phyloP scores from a whole-genome alignment of 495 filamentous ascomycete species.

The Lasiosphaeris hirsuta region DNA sequence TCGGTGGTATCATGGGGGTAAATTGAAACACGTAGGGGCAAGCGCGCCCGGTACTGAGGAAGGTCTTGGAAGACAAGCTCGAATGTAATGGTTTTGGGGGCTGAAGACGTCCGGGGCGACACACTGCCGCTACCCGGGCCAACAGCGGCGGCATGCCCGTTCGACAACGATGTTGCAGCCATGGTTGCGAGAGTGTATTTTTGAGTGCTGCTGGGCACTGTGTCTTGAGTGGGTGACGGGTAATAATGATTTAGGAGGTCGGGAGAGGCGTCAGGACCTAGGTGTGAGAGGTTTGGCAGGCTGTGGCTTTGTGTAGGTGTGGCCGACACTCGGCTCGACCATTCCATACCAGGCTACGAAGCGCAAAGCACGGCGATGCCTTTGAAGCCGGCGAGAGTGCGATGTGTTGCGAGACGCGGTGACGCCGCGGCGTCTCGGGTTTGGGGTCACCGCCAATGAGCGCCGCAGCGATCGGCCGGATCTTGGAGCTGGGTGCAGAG shows the following conservation, averaged over 20 bases:
- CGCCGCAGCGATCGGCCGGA: slow-evolving; percentile 10
- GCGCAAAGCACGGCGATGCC: slow-evolving; percentile 5
- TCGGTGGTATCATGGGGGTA: slow-evolving; percentile 91
- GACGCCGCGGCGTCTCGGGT: slow-evolving; percentile 16
- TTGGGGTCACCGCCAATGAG: slow-evolving; percentile 22
- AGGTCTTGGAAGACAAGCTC: slow-evolving; percentile 74
- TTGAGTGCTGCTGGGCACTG: neutral
- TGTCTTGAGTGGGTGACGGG: slow-evolving; percentile 12
- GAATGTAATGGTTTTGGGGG: slow-evolving; percentile 80
- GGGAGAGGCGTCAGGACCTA: slow-evolving; percentile 6
- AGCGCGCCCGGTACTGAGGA: slow-evolving; percentile 68
- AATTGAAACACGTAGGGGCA: slow-evolving; percentile 89
- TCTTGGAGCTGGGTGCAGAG: slow-evolving; percentile 7
- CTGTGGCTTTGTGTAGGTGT: slow-evolving; percentile 1
- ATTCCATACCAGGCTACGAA: slow-evolving; percentile 16
- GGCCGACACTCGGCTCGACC: slow-evolving; percentile 7
- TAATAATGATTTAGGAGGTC: neutral
- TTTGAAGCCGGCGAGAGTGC: neutral
- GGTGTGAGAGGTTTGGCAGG: neutral
- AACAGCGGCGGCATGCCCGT: slow-evolving; percentile 9
- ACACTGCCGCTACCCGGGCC: slow-evolving; percentile 37
- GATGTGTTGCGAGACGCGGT: slow-evolving; percentile 1
- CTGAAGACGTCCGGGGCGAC: slow-evolving; percentile 43
- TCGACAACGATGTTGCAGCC: slow-evolving; percentile 12
- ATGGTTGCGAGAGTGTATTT: slow-evolving; percentile 13